Conservation (phyloP, 805 yeast species). For the Candida nemodendra region DNA sequence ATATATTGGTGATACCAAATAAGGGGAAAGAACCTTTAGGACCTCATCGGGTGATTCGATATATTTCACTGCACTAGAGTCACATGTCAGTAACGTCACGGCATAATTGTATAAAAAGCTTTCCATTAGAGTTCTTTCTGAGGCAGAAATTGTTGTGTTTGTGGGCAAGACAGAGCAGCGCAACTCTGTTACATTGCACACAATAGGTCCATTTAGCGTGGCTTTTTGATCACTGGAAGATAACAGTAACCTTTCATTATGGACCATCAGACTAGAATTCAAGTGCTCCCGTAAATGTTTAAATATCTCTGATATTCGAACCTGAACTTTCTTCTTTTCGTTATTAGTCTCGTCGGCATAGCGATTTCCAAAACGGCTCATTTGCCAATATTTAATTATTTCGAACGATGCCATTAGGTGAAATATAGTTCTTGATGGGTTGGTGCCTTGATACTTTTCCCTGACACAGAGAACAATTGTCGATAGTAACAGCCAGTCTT, state of each 20-base stretch:
- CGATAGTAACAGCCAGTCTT: constrained; percentile 39
- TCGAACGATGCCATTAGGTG: constrained; percentile 35
- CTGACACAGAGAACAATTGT: constrained; percentile 38
- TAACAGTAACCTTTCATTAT: not conserved
- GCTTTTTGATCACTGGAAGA: not conserved
- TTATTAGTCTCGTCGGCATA: not conserved
- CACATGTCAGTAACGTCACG: constrained; percentile 33
- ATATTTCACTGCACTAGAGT: constrained; percentile 22
- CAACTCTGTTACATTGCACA: not conserved
- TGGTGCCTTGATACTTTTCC: constrained; percentile 31
- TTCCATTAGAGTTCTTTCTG: constrained; percentile 37
- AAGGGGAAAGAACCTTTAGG: constrained; percentile 29
- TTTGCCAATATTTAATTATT: constrained; percentile 27
- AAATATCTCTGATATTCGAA: not conserved
- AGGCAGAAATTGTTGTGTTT: constrained; percentile 1
- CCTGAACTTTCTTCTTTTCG: not conserved
- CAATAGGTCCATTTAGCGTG: not conserved
- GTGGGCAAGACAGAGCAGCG: not conserved
- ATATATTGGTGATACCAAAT: constrained; percentile 33
- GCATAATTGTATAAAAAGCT: constrained; percentile 43
- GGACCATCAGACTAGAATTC: not conserved
- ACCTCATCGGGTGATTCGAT: constrained; percentile 40
- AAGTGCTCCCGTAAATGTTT: not conserved
- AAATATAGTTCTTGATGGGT: constrained; percentile 27
- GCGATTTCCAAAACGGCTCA: constrained; percentile 4